These are phyloP conservation scores for Paecilomyces variotii DNA, from an alignment of 2,329 filamentous ascomycete genomes.

Conservation along the genomic window DNA sequence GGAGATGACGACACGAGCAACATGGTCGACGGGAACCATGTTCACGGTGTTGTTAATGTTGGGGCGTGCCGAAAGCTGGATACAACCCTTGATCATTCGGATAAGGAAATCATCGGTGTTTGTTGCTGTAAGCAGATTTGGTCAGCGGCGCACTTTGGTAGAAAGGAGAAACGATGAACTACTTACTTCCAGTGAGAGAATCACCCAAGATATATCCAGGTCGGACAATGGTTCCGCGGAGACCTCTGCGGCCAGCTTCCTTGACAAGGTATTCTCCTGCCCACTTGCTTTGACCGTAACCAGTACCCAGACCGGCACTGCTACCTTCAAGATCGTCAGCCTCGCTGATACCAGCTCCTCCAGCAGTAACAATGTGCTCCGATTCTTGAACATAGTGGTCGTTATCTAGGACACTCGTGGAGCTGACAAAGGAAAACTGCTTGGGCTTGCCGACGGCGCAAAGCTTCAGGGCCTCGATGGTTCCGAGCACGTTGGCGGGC, in stretches of 20 bases:
- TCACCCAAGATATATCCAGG: conserved; percentile 82
- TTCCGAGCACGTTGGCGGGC: conserved; percentile 70
- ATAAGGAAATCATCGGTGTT: conserved; percentile 89
- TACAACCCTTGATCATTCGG: conserved; percentile 76
- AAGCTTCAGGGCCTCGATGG: conserved; percentile 65
- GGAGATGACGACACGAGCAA: conserved; percentile 71
- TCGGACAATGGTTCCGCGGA: conserved; percentile 67
- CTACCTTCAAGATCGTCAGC: conserved; percentile 72
- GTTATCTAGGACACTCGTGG: conserved; percentile 73
- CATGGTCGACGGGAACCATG: conserved; percentile 77
- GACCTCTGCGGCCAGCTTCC: conserved; percentile 68
- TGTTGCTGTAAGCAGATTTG: conserved; percentile 27
- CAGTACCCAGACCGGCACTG: conserved; percentile 67
- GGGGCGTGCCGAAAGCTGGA: conserved; percentile 67
- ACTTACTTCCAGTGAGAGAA: conserved; percentile 50
- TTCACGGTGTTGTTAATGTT: conserved; percentile 82
- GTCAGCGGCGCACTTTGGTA: background rate
- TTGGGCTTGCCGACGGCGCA: conserved; percentile 74
- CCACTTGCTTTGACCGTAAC: conserved; percentile 92
- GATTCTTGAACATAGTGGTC: conserved; percentile 73
- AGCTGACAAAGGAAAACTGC: conserved; percentile 71
- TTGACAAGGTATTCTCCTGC: conserved; percentile 63
- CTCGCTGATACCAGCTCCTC: conserved; percentile 61
- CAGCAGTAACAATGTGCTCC: conserved; percentile 50
- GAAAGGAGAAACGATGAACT: background rate